Conservation (phyloP, 2,329 filamentous ascomycete genomes). For the Paecilomyces dactylethromorphus region DNA sequence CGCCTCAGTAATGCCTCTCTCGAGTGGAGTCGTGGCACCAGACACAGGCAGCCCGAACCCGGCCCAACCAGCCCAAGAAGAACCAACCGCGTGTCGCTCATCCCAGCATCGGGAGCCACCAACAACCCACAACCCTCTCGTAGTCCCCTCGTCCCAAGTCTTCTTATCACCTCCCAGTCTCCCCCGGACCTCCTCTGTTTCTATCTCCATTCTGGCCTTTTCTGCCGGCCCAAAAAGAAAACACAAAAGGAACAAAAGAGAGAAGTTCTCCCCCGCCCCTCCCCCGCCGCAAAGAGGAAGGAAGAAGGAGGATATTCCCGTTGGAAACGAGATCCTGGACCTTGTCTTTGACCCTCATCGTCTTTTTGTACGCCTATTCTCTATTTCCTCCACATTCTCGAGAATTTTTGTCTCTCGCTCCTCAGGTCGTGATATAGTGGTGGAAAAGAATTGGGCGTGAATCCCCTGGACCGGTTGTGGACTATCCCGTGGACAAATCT, state of each 20-base stretch:
- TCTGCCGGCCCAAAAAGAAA: background rate
- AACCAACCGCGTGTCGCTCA: conserved; percentile 10
- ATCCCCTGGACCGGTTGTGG: background rate
- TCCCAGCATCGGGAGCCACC: conserved; percentile 7
- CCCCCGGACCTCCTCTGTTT: conserved; percentile 17
- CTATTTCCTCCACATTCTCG: conserved; percentile 9
- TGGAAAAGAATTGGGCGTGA: background rate
- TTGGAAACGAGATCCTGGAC: background rate
- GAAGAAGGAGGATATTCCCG: background rate
- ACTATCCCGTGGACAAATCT: background rate
- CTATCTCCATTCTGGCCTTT: conserved; percentile 17
- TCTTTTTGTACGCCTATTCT: conserved; percentile 20
- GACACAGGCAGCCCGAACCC: conserved; percentile 29
- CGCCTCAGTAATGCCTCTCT: conserved; percentile 5
- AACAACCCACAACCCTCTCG: conserved; percentile 9
- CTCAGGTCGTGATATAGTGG: conserved; percentile 1
- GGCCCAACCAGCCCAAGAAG: conserved; percentile 27
- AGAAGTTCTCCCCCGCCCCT: background rate
- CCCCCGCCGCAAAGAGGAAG: background rate
- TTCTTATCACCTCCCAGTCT: conserved; percentile 23
- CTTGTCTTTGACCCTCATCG: background rate
- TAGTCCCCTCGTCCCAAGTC: conserved; percentile 13
- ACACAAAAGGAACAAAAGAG: background rate
- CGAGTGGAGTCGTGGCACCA: conserved; percentile 36
- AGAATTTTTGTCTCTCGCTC: conserved; percentile 17